Evolutionary conservation across 805 yeast species (phyloP), one percentile per base, ranked within the genome.

Genomic region (Cyberlindnera bimundalis): DNA sequence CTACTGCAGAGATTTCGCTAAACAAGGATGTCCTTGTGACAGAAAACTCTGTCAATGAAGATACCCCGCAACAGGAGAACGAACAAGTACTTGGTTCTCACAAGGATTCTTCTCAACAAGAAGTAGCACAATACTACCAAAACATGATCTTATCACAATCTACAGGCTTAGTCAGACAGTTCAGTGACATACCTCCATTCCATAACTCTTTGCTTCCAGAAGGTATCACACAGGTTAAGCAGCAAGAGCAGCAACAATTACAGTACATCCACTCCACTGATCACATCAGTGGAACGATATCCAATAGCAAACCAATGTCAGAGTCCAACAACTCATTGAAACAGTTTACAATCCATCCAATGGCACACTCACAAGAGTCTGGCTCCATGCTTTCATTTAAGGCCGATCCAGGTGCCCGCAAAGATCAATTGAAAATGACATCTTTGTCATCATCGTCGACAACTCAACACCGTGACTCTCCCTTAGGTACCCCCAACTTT

Each of bases 121-220:
- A 52, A 16, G 47, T 46, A 2, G 59, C 60, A 19, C 60, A 64
- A 31, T 67, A 64, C 42, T 55, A 64, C 33, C 71, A 69, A n/a
- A 58, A 60, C 39, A 65, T 67, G 67, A 67, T 69, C 7, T 58
- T 74, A 5, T 74, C 80, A 3, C 79, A 75, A 48, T 73, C 79
- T 0, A 73, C 77, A 0, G 80, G 79, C 0, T 64, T 69, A 29
- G 78, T 73, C 27, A 56, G 69, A 37, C 64, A 64, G 5, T 65
- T 67, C 43, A 62, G 60, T 17, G 61, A 59, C 17, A 20, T 36
- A 6, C 61, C 62, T 9, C 59, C 56, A 13, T 55, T 52, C 42
- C 44, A 50, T 26, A 57, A 56, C 35, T 59, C 62, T 0, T 20
- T 57, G 4, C 28, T 58, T 1, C 47, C 48, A 14, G 43, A 47